Conservation (phyloP, 805 yeast species). For the Candida tallmaniae region DNA sequence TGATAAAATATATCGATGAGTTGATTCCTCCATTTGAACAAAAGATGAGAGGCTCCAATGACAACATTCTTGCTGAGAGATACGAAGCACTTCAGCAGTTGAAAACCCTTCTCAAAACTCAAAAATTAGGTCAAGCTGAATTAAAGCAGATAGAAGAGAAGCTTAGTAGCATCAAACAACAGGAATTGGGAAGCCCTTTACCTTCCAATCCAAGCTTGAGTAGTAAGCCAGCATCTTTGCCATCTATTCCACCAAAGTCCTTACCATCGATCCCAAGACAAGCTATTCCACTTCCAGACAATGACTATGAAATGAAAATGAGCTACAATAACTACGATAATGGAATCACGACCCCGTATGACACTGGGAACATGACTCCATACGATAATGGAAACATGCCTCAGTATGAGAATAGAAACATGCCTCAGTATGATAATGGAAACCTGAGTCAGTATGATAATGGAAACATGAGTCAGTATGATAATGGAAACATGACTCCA, state of each 20-base stretch:
- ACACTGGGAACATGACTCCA: too few relatives aligned
- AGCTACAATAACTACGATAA: not conserved
- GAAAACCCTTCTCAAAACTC: conserved; percentile 34
- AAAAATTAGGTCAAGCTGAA: conserved; percentile 21
- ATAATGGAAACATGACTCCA: not conserved
- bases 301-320: not conserved
- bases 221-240: conserved; percentile 1
- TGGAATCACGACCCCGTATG: too few relatives aligned
- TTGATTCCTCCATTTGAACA: conserved; percentile 41
- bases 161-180: conserved; percentile 34
- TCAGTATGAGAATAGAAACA: too few relatives aligned
- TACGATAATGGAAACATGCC: too few relatives aligned
- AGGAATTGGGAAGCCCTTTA: conserved; percentile 16
- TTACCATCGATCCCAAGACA: conserved; percentile 7
- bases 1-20: conserved; percentile 31
- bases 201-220: conserved; percentile 1
- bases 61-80: conserved; percentile 39
- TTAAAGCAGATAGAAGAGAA: conserved; percentile 35
- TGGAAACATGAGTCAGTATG: not conserved
- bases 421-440: not conserved
- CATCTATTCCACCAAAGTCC: conserved; percentile 7
- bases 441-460: not conserved
- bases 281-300: not conserved
- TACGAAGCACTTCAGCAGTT: conserved; percentile 43
- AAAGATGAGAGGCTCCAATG: conserved; percentile 38